phyloP scores from a whole-genome alignment of 768 basidiomycete species.

The Mycena kentingensis region DNA sequence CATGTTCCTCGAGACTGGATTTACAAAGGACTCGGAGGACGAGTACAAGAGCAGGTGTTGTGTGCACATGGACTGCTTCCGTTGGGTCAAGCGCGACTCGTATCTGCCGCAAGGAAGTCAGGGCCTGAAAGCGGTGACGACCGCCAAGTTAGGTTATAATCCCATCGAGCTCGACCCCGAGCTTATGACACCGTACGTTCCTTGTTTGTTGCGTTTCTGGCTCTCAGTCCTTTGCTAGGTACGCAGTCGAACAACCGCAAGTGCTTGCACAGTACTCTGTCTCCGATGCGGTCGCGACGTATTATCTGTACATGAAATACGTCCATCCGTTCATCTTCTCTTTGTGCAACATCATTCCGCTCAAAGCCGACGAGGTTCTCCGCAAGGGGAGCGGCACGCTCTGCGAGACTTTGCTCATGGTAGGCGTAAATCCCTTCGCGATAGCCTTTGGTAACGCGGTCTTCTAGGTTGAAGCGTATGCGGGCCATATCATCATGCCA shows the following conservation, averaged over 20 bases:
- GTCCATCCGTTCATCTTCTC: constrained; percentile 99
- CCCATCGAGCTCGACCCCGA: constrained; percentile 98
- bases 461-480: constrained; percentile 89
- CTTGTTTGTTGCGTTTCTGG: neutral
- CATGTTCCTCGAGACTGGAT: constrained; percentile 95
- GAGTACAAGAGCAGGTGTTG: constrained; percentile 93
- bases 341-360: constrained; percentile 96
- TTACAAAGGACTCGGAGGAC: constrained; percentile 86
- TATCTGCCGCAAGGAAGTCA: constrained; percentile 98
- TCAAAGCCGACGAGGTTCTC: constrained; percentile 94
- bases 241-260: constrained; percentile 95
- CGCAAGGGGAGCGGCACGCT: constrained; percentile 95
- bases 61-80: constrained; percentile 98
- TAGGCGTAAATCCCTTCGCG: constrained; percentile 37
- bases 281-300: constrained; percentile 99
- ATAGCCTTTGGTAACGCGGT: constrained; percentile 4
- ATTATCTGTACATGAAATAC: constrained; percentile 99
- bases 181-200: constrained; percentile 93
- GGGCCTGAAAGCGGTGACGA: constrained; percentile 97
- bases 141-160: constrained; percentile 92
- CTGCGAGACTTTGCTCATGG: constrained; percentile 98
- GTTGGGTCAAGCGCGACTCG: constrained; percentile 99
- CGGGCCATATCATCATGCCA: constrained; percentile 93
- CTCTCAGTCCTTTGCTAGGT: constrained; percentile 50
- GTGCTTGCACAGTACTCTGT: constrained; percentile 96